phyloP scores from a whole-genome alignment of 2,329 filamentous ascomycete genomes.

The Venturia carpophila region DNA sequence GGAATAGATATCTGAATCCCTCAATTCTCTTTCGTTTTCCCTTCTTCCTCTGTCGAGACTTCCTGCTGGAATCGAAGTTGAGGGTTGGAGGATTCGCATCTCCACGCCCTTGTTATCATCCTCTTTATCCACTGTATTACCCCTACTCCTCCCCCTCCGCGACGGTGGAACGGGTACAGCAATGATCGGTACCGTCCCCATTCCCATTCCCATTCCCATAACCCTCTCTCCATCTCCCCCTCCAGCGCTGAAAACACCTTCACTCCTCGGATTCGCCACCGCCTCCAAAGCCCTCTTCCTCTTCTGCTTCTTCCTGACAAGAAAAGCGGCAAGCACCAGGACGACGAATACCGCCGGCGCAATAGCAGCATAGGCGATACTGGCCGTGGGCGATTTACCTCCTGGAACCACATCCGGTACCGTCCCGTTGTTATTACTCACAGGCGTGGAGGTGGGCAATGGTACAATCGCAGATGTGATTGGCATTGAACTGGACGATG shows the following conservation, averaged over 20 bases:
- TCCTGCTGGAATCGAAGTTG: background rate
- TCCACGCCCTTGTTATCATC: background rate
- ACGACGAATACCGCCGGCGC: slow-evolving; percentile 3
- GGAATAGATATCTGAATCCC: slow-evolving; percentile 5
- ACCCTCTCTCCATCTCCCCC: background rate
- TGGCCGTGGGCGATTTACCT: background rate
- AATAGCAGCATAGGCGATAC: background rate
- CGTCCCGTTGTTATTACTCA: background rate
- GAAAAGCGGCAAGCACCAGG: background rate
- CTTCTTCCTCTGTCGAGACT: background rate
- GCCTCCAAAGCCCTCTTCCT: background rate
- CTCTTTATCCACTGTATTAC: background rate
- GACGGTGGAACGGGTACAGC: background rate
- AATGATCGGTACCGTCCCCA: background rate
- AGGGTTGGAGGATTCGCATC: background rate
- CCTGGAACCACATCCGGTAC: background rate
- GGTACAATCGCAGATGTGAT: background rate
- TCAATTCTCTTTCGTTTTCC: background rate
- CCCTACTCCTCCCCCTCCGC: background rate
- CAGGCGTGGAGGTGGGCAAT: background rate
- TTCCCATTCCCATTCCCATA: background rate
- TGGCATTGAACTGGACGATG: background rate
- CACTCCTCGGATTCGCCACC: background rate
- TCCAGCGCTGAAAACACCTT: background rate
- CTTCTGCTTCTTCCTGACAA: background rate